Base-by-base conservation (phyloP, 2,329 filamentous ascomycete genomes). In the Fusarium acutatum region DNA sequence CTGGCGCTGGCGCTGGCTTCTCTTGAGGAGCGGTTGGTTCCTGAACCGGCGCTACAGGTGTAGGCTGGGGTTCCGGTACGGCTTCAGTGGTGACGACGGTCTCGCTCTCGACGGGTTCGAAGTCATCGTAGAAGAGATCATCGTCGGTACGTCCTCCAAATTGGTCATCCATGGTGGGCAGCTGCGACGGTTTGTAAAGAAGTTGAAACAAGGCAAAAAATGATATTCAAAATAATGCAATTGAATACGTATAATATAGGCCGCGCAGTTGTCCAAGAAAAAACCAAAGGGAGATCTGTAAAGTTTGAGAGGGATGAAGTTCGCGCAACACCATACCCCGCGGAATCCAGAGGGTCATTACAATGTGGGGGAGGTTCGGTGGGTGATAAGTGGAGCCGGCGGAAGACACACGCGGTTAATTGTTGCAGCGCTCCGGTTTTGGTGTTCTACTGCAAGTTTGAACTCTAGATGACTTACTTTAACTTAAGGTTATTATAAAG, bases 41-140 rank as follows among this genome's bases (percentile, higher is more conserved):
- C 28, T 30, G 37, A 10, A 69, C 71, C 7, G 68, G 72, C 15
- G 47, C 54, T 20, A 59, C 26, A 40, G 44, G 26, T 24, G 17
- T 7, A 38, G 34, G 7, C n/a, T 60, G 44, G 18, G 52, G 61
- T 24, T 75, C 50, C 12, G 77, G 64, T 22, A 61, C 63, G 15
- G 28, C 60, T 43, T 76, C 74, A 46, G 76, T 56, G n/a, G 76
- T 67, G 28, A 80, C 70, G 28, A 82, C 73, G 10, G 80, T 65
- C 50, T 81, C 78, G 71, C 80, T 80, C 44, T 84, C 80, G 57
- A 89, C 84, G 13, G 88, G 88, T 79, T 90, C 89, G 66, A 90
- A 89, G 75, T 91, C 89, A 73, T 91, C 89, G 68, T 87, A 86
- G 78, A 91, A 91, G 67, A 91, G 84, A 77, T 90, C 89, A 74